Conservation (phyloP, 345 rosid species). For the Brassica rapa region DNA sequence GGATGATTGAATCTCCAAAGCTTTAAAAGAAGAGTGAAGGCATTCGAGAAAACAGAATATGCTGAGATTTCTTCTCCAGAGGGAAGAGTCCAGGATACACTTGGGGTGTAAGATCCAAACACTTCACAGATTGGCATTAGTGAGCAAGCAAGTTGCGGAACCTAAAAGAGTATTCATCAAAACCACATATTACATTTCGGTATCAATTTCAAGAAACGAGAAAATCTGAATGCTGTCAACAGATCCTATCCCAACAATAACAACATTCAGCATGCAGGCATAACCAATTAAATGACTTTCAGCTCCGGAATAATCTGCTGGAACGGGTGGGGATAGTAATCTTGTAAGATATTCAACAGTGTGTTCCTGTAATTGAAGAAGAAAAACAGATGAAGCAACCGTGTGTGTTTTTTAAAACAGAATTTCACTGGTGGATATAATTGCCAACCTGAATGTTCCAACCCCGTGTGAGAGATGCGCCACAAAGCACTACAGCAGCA, state of each 20-base stretch:
- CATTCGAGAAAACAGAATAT: constrained; percentile 85
- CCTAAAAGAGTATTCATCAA: constrained; percentile 48
- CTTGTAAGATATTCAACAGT: constrained; percentile 75
- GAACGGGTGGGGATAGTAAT: constrained; percentile 78
- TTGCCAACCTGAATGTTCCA: constrained; percentile 89
- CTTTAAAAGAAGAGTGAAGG: constrained; percentile 88
- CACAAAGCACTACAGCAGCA: constrained; percentile 91
- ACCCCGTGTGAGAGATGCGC: constrained; percentile 90
- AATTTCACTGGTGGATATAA: constrained; percentile 4
- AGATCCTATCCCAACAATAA: constrained; percentile 81
- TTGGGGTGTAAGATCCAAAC: constrained; percentile 81
- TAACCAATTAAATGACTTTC: constrained; percentile 72
- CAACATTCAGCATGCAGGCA: constrained; percentile 85
- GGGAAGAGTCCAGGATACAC: constrained; percentile 73
- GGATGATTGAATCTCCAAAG: constrained; percentile 93
- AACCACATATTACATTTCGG: background rate
- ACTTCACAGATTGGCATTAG: constrained; percentile 95
- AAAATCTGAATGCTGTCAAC: constrained; percentile 91
- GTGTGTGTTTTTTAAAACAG: background rate
- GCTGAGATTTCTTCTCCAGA: constrained; percentile 77
- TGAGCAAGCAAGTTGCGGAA: constrained; percentile 89
- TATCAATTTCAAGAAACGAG: constrained; percentile 38
- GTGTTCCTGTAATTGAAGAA: constrained; percentile 67
- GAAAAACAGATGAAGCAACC: background rate
- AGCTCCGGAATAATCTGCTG: constrained; percentile 55